Conservation (phyloP, 2,329 filamentous ascomycete genomes). For the Colletotrichum orchidophilum region DNA sequence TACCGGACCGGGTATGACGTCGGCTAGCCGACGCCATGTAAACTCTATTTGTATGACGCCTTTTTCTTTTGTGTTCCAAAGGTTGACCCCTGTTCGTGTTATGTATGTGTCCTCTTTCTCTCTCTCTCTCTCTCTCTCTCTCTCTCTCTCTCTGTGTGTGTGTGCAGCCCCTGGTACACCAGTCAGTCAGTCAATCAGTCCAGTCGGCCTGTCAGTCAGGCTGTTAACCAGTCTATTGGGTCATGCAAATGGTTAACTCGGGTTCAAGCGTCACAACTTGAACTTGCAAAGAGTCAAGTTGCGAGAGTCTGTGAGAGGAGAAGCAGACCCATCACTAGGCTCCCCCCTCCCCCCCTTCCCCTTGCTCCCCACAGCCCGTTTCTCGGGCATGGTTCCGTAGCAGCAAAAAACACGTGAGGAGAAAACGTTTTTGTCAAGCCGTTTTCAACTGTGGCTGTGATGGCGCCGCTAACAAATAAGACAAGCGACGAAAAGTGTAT, state of each 20-base stretch:
- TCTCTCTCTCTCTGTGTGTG: too few relatives aligned
- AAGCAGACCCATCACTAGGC: too few relatives aligned
- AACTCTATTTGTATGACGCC: constrained; percentile 30
- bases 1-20: constrained; percentile 19
- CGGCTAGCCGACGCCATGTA: constrained; percentile 22
- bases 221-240: background rate
- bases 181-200: too few relatives aligned
- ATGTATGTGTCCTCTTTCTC: background rate
- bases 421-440: background rate
- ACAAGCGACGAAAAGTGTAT: constrained; percentile 6
- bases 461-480: constrained; percentile 2
- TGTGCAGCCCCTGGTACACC: background rate
- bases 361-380: too few relatives aligned
- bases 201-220: too few relatives aligned
- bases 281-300: background rate
- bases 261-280: background rate
- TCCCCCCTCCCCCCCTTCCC: too few relatives aligned
- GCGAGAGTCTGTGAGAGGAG: background rate
- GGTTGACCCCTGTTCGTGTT: constrained; percentile 5
- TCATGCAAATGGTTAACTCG: background rate
- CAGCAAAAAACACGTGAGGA: constrained; percentile 12
- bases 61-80: background rate
- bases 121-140: too few relatives aligned
- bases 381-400: background rate
- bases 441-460: constrained; percentile 23